phyloP scores from a whole-genome alignment of 1,139 yeast species.

The Lodderomyces margitis region DNA sequence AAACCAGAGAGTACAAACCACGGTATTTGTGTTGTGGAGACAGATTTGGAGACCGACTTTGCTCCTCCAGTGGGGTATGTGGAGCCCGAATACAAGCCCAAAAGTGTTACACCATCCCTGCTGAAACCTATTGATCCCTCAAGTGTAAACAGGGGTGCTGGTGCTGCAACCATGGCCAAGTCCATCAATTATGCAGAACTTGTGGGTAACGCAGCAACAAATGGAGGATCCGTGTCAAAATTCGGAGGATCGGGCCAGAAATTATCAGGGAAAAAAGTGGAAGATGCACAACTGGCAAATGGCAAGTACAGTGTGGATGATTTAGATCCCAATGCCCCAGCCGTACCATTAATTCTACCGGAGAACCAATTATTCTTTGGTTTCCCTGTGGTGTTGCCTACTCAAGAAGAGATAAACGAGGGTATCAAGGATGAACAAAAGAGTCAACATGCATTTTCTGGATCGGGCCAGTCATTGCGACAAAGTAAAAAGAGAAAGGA shows the following conservation, averaged over 20 bases:
- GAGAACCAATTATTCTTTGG: constrained; percentile 92
- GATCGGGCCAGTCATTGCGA: constrained; percentile 71
- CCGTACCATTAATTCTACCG: constrained; percentile 73
- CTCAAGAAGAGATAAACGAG: constrained; percentile 42
- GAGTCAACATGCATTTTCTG: constrained; percentile 41
- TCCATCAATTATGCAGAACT: constrained; percentile 67
- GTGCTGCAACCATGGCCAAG: constrained; percentile 78
- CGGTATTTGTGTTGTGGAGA: constrained; percentile 92
- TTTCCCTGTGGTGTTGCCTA: constrained; percentile 78
- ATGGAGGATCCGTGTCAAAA: constrained; percentile 17
- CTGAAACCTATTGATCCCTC: constrained; percentile 33
- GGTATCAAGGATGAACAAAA: constrained; percentile 17
- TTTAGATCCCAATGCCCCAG: constrained; percentile 54
- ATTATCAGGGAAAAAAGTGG: constrained; percentile 60
- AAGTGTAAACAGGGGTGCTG: constrained; percentile 39
- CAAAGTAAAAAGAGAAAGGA: constrained; percentile 75
- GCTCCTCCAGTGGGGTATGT: constrained; percentile 99
- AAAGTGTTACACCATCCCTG: constrained; percentile 29
- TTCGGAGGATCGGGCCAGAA: constrained; percentile 71
- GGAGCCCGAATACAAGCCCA: constrained; percentile 68
- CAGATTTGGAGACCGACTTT: constrained; percentile 95
- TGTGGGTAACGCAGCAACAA: constrained; percentile 38
- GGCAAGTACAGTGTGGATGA: constrained; percentile 29
- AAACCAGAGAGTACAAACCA: constrained; percentile 67
- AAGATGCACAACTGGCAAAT: constrained; percentile 11